phyloP scores from a whole-genome alignment of 495 filamentous ascomycete species.

The Patellaria atrata region DNA sequence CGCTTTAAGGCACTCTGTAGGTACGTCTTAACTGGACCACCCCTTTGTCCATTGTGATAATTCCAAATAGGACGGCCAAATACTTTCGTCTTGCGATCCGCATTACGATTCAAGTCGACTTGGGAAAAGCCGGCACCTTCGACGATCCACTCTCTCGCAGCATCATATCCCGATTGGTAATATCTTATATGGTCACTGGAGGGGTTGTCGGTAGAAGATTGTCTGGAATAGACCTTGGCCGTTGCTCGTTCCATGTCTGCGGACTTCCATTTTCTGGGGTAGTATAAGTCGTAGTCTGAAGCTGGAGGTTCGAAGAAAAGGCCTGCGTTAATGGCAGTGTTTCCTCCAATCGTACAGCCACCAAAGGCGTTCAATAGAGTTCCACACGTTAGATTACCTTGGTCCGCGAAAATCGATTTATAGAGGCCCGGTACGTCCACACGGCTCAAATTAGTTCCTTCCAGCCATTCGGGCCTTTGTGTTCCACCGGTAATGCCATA shows the following conservation, averaged over 20 bases:
- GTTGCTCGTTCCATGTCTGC: constrained; percentile 7
- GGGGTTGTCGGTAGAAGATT: constrained; percentile 7
- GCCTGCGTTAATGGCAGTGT: constrained; percentile 31
- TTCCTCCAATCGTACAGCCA: constrained; percentile 14
- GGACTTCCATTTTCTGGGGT: constrained; percentile 14
- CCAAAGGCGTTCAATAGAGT: constrained; percentile 10
- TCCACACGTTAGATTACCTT: constrained; percentile 6
- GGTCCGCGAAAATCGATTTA: constrained; percentile 5
- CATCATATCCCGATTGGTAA: constrained; percentile 10
- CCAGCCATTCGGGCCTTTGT: constrained; percentile 3
- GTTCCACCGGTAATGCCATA: constrained; percentile 7
- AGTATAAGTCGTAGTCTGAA: not conserved
- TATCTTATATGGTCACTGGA: constrained; percentile 9
- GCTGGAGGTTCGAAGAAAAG: constrained; percentile 10
- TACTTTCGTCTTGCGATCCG: constrained; percentile 8
- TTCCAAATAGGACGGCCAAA: constrained; percentile 10
- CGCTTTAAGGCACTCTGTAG: constrained; percentile 1
- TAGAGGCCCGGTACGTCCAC: constrained; percentile 14
- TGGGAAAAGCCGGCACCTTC: constrained; percentile 1
- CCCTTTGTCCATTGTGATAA: constrained; percentile 3
- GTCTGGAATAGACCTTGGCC: constrained; percentile 6
- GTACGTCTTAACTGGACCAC: constrained; percentile 11
- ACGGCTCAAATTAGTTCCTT: constrained; percentile 10
- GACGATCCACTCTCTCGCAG: constrained; percentile 6
- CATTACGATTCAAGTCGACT: constrained; percentile 4